A percentile compares a stretch with the other conserved stretches of the same genome.
Conservation (phyloP, 2,329 filamentous ascomycete species). For the Fusarium sp. region DNA sequence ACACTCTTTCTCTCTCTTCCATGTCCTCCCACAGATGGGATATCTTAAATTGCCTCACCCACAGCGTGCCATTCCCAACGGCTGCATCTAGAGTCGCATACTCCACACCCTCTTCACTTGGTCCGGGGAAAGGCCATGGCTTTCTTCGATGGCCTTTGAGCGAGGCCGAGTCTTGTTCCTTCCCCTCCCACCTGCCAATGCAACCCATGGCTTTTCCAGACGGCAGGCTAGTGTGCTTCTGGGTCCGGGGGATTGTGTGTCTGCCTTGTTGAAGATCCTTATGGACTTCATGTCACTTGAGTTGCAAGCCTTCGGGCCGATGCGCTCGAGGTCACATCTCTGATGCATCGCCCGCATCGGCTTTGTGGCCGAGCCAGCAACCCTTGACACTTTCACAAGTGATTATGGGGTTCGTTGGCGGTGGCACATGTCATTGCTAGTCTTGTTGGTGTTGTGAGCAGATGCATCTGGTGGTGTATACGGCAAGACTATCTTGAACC, state of each 20-base stretch:
- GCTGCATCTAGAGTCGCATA: not conserved
- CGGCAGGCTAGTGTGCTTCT: not conserved
- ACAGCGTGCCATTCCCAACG: not conserved
- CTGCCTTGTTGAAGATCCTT: not conserved
- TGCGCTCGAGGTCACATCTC: not conserved
- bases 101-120: slow-evolving; percentile 5
- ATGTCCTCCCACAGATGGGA: not conserved
- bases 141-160: not conserved
- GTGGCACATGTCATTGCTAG: not conserved
- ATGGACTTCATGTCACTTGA: not conserved
- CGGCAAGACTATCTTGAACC: not conserved
- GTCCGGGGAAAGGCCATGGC: not conserved
- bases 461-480: not conserved
- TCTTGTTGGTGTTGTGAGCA: not conserved
- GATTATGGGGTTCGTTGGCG: not conserved
- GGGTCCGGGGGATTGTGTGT: not conserved
- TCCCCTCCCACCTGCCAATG: not conserved
- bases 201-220: not conserved
- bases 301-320: not conserved
- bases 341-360: not conserved
- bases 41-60: not conserved
- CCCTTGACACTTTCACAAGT: not conserved
- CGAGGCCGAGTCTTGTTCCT: not conserved
- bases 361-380: not conserved
- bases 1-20: not conserved